A percentile compares a stretch with the other conserved stretches of the same genome.
Conservation (phyloP, 2,329 filamentous ascomycete genomes). For the Aspergillus sp. region DNA sequence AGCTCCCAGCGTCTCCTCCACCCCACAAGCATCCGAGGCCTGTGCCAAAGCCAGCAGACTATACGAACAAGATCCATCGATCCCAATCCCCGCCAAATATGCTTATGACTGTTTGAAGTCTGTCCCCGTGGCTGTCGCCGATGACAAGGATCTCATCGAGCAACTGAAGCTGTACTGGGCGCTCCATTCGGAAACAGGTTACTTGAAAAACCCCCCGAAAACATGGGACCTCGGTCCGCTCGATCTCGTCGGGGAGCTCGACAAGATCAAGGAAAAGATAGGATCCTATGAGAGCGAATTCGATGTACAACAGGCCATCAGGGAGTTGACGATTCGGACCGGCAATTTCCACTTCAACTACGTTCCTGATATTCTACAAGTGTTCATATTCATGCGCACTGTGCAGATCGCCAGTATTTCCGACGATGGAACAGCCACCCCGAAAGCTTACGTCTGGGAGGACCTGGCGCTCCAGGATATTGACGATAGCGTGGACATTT, state of each 20-base stretch:
- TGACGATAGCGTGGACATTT: conserved; percentile 11
- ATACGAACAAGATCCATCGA: not conserved
- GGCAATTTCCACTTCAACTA: conserved; percentile 12
- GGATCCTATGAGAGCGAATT: conserved; percentile 10
- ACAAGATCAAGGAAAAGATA: conserved; percentile 10
- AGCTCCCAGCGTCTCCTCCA: not conserved
- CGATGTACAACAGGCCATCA: conserved; percentile 9
- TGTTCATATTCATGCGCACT: conserved; percentile 6
- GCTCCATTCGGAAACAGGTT: conserved; percentile 23
- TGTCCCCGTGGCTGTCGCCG: conserved; percentile 19
- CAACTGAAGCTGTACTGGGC: conserved; percentile 19
- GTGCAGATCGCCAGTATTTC: conserved; percentile 7
- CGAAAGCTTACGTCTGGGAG: conserved; percentile 8
- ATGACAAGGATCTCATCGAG: conserved; percentile 19
- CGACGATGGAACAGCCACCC: conserved; percentile 2
- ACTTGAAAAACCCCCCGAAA: conserved; percentile 12
- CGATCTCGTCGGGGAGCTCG: conserved; percentile 9
- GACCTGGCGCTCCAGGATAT: conserved; percentile 13
- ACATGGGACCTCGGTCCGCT: conserved; percentile 8
- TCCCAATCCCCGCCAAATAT: conserved; percentile 8
- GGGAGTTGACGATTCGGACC: conserved; percentile 4
- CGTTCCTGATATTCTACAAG: conserved; percentile 6
- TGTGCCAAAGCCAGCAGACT: conserved; percentile 11
- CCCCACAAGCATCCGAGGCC: not conserved
- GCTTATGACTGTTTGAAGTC: conserved; percentile 21